phyloP scores from a whole-genome alignment of 495 filamentous ascomycete species.

The Hypoxylon lienhwacheense region DNA sequence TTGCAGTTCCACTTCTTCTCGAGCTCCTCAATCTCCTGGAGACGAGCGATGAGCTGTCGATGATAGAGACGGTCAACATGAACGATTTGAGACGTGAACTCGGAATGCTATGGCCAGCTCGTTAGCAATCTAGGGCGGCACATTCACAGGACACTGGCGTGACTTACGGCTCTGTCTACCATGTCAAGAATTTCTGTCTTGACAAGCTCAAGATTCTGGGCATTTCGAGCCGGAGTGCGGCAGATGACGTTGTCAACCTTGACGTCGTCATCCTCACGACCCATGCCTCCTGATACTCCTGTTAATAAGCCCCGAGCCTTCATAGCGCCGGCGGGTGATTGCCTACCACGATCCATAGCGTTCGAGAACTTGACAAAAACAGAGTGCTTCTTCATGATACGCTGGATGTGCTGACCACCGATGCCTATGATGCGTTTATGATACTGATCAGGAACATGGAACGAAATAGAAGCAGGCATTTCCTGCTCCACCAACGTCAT shows the following conservation, averaged over 20 bases:
- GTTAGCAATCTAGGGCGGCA: not conserved
- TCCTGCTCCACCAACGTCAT: conserved; percentile 94
- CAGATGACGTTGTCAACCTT: conserved; percentile 99
- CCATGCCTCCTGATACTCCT: conserved; percentile 65
- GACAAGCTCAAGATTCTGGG: conserved; percentile 91
- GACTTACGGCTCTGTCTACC: conserved; percentile 87
- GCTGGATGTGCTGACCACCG: conserved; percentile 96
- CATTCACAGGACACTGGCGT: conserved; percentile 5
- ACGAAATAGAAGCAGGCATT: conserved; percentile 98
- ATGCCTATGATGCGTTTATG: conserved; percentile 99
- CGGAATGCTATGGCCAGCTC: conserved; percentile 67
- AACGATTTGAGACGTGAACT: conserved; percentile 91
- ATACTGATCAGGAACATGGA: conserved; percentile 99
- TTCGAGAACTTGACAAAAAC: conserved; percentile 99
- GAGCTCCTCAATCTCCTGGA: conserved; percentile 85
- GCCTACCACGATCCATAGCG: conserved; percentile 84
- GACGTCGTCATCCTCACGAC: conserved; percentile 94
- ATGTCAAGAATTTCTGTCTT: conserved; percentile 99
- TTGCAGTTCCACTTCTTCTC: conserved; percentile 99
- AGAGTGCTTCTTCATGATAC: conserved; percentile 99
- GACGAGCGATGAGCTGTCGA: conserved; percentile 84
- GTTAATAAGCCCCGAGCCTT: conserved; percentile 24
- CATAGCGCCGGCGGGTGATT: not conserved
- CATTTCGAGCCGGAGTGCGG: conserved; percentile 94
- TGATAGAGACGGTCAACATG: conserved; percentile 94